A percentile compares a stretch with the other conserved stretches of the same genome.
Evolutionary conservation across 148 eudicot genomes (phyloP).

Genomic region (Limonium bicolor): DNA sequence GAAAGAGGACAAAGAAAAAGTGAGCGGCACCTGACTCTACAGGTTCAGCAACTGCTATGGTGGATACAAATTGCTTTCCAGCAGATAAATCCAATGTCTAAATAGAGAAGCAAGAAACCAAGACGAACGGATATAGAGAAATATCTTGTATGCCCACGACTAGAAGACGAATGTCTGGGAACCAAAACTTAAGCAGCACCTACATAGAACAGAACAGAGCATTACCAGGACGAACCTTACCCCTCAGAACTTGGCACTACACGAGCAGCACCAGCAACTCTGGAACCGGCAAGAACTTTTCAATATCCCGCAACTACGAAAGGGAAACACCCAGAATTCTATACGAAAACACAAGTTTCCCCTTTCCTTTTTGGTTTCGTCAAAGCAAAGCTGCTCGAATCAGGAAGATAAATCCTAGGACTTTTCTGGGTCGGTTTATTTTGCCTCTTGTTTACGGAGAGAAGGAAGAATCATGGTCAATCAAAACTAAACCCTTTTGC

Average conservation of each 20-base stretch:
- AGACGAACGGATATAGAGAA: neutral
- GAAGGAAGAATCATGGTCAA: neutral
- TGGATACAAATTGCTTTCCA: too few relatives aligned
- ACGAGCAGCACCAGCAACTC: neutral
- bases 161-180: neutral
- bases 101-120: too few relatives aligned
- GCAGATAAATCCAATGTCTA: too few relatives aligned
- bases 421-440: neutral
- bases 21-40: too few relatives aligned
- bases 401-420: neutral
- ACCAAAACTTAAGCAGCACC: neutral
- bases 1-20: too few relatives aligned
- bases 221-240: slow-evolving; percentile 2
- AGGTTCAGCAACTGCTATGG: too few relatives aligned
- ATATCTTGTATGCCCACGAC: neutral
- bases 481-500: neutral
- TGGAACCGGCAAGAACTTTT: neutral
- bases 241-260: neutral
- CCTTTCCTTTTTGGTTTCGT: too few relatives aligned
- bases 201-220: neutral
- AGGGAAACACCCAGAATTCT: neutral
- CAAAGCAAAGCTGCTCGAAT: too few relatives aligned
- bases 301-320: neutral
- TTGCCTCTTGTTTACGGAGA: too few relatives aligned
- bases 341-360: too few relatives aligned